These are phyloP conservation scores for Populus nigra DNA, from an alignment of 345 rosid species.

Conservation along the genomic window DNA sequence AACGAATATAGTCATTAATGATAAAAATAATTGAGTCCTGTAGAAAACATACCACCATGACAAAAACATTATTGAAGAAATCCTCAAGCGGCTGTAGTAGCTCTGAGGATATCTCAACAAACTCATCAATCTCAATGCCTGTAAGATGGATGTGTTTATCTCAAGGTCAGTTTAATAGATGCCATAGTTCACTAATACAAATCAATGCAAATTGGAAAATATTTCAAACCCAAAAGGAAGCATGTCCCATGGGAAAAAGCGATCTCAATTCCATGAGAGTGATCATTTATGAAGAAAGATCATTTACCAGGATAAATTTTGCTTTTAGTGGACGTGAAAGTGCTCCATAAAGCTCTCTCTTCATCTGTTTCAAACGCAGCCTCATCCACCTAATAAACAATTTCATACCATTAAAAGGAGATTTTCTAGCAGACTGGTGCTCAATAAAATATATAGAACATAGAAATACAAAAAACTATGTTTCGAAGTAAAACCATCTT, in stretches of 20 bases:
- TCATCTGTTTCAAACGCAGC: conserved; percentile 64
- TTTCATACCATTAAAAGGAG: not conserved
- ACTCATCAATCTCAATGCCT: conserved; percentile 73
- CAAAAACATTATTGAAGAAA: conserved; percentile 84
- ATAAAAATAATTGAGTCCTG: not conserved
- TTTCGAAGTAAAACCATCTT: not conserved
- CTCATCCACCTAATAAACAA: conserved; percentile 67
- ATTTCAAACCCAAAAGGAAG: not conserved
- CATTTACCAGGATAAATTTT: conserved; percentile 59
- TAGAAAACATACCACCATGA: conserved; percentile 85
- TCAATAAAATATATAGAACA: not conserved
- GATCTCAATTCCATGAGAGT: not conserved
- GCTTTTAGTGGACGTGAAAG: conserved; percentile 51
- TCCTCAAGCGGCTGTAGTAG: conserved; percentile 78
- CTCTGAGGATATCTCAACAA: conserved; percentile 60
- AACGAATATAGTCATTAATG: not conserved
- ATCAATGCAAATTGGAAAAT: not conserved
- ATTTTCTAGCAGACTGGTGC: not conserved
- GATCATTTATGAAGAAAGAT: not conserved
- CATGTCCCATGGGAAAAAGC: not conserved
- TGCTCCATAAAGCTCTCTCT: conserved; percentile 71
- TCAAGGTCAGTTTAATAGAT: not conserved
- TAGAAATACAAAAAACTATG: not conserved
- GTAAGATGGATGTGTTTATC: conserved; percentile 18
- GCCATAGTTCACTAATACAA: not conserved